phyloP scores from a whole-genome alignment of 2,329 filamentous ascomycete genomes.

The Calonectria leucothoes region DNA sequence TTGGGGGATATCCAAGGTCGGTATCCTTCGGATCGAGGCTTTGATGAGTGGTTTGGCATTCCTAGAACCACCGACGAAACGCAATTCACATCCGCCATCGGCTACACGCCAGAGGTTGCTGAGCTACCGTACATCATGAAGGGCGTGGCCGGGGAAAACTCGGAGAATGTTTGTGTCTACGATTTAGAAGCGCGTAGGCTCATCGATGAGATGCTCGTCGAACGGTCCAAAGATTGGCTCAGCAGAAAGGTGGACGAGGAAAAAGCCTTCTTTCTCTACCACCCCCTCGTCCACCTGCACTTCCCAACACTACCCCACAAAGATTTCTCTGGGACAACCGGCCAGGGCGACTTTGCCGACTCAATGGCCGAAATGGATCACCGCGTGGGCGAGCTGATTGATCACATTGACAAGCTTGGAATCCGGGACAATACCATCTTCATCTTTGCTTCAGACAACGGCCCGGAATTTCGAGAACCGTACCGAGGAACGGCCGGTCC shows the following conservation, averaged over 20 bases:
- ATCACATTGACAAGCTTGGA: slow-evolving; percentile 45
- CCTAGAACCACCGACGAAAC: slow-evolving; percentile 50
- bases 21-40: slow-evolving; percentile 49
- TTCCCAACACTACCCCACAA: slow-evolving; percentile 47
- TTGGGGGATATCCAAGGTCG: slow-evolving; percentile 48
- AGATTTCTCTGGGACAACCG: slow-evolving; percentile 43
- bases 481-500: slow-evolving; percentile 48
- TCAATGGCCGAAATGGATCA: slow-evolving; percentile 49
- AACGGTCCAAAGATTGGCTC: slow-evolving; percentile 47
- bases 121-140: slow-evolving; percentile 50
- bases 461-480: slow-evolving; percentile 47
- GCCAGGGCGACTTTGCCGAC: slow-evolving; percentile 47
- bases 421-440: slow-evolving; percentile 46
- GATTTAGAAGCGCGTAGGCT: slow-evolving; percentile 44
- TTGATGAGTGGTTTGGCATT: slow-evolving; percentile 52
- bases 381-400: slow-evolving; percentile 45
- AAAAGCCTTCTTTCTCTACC: slow-evolving; percentile 47
- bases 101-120: slow-evolving; percentile 46
- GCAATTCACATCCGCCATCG: slow-evolving; percentile 47
- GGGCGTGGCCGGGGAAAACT: slow-evolving; percentile 38
- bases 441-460: slow-evolving; percentile 51
- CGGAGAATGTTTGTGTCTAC: slow-evolving; percentile 46
- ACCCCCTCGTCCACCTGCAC: slow-evolving; percentile 48
- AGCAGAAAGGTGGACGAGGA: slow-evolving; percentile 35
- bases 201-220: slow-evolving; percentile 48